phyloP scores from a whole-genome alignment of 495 filamentous ascomycete genomes.

The Immersiella caudata region DNA sequence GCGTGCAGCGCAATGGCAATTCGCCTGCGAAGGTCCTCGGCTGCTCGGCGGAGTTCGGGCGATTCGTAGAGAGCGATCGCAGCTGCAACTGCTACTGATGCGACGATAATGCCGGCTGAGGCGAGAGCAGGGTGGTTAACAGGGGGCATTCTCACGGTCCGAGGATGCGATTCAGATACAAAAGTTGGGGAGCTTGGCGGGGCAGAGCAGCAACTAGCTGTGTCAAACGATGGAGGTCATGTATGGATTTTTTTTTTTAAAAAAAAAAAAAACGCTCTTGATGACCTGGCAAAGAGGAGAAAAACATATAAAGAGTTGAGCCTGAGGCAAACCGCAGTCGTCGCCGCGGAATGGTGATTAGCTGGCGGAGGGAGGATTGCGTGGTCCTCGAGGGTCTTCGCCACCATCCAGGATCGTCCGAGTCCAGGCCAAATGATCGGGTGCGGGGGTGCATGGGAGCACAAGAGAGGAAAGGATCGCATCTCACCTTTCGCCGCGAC shows the following conservation, averaged over 20 bases:
- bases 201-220: constrained; percentile 3
- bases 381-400: constrained; percentile 30
- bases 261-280: not conserved
- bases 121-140: constrained; percentile 51
- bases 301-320: not conserved
- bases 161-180: not conserved
- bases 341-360: constrained; percentile 11
- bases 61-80: constrained; percentile 85
- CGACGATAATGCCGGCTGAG: constrained; percentile 75
- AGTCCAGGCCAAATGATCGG: constrained; percentile 17
- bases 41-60: constrained; percentile 75
- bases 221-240: too few relatives aligned
- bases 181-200: not conserved
- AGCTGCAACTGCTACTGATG: constrained; percentile 75
- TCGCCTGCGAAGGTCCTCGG: constrained; percentile 74
- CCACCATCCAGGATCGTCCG: constrained; percentile 23
- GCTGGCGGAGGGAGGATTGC: constrained; percentile 28
- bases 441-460: constrained; percentile 26
- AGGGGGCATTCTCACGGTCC: constrained; percentile 39
- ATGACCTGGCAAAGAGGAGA: constrained; percentile 1
- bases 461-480: constrained; percentile 27
- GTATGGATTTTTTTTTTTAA: too few relatives aligned
- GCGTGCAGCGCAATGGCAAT: constrained; percentile 76
- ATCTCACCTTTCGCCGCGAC: constrained; percentile 52
- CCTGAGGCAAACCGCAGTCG: not conserved